Conservation (phyloP, 495 filamentous ascomycete genomes). For the Poronia punctata region DNA sequence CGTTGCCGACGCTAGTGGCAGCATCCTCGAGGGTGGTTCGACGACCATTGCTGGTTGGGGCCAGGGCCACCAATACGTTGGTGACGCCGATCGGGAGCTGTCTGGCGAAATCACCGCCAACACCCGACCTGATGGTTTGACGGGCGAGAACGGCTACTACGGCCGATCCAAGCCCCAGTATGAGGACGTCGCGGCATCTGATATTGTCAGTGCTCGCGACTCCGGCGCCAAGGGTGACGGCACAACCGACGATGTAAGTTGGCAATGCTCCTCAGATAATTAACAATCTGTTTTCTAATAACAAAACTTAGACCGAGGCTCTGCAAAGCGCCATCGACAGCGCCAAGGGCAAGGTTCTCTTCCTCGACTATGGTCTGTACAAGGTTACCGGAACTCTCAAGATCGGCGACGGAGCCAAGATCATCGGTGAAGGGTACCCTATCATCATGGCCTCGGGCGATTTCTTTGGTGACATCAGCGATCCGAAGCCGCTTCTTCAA, state of each 20-base stretch:
- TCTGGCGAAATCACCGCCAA: slow-evolving; percentile 30
- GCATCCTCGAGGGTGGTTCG: slow-evolving; percentile 52
- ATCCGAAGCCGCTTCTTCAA: slow-evolving; percentile 63
- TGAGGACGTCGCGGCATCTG: slow-evolving; percentile 38
- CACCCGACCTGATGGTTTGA: slow-evolving; percentile 32
- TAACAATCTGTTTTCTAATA: slow-evolving; percentile 29
- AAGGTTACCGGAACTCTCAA: slow-evolving; percentile 60
- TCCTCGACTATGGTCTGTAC: slow-evolving; percentile 52
- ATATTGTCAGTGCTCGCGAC: slow-evolving; percentile 55
- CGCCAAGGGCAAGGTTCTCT: slow-evolving; percentile 53
- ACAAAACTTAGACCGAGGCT: slow-evolving; percentile 41
- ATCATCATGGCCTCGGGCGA: slow-evolving; percentile 73
- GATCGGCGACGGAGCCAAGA: slow-evolving; percentile 53
- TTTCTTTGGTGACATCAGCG: slow-evolving; percentile 61
- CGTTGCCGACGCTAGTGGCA: slow-evolving; percentile 46
- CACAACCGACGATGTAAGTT: slow-evolving; percentile 57
- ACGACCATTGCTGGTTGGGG: slow-evolving; percentile 47
- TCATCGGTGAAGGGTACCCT: slow-evolving; percentile 83
- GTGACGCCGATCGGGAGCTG: slow-evolving; percentile 32
- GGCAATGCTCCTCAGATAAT: slow-evolving; percentile 23
- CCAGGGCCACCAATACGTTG: slow-evolving; percentile 38
- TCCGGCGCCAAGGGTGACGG: slow-evolving; percentile 69
- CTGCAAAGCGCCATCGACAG: slow-evolving; percentile 51
- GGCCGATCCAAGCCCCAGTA: slow-evolving; percentile 56
- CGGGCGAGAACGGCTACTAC: slow-evolving; percentile 37